Conservation (phyloP, 192 early-diverging fungal species). For the Coemansia sp. region DNA sequence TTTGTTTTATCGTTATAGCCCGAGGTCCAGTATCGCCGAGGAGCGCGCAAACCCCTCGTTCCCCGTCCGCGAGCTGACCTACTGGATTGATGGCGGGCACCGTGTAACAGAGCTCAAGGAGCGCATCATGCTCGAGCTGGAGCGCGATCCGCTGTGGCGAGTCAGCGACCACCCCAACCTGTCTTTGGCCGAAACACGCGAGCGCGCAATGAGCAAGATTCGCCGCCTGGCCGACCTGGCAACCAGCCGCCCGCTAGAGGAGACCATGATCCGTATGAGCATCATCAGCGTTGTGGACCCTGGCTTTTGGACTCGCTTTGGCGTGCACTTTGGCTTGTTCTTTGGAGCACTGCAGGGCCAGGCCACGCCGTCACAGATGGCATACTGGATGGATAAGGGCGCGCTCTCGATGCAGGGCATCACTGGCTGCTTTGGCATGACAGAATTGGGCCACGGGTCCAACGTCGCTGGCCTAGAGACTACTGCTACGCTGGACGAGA, state of each 20-base stretch:
- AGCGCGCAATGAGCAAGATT: slow-evolving; percentile 85
- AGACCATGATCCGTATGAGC: slow-evolving; percentile 78
- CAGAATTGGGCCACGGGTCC: slow-evolving; percentile 88
- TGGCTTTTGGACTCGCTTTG: slow-evolving; percentile 88
- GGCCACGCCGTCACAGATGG: slow-evolving; percentile 81
- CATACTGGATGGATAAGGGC: slow-evolving; percentile 83
- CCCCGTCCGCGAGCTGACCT: slow-evolving; percentile 75
- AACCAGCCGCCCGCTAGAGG: slow-evolving; percentile 66
- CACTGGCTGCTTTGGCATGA: slow-evolving; percentile 93
- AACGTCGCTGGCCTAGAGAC: slow-evolving; percentile 93
- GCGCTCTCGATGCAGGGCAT: slow-evolving; percentile 80
- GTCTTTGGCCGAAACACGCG: slow-evolving; percentile 72
- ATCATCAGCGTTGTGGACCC: slow-evolving; percentile 81
- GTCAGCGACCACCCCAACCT: slow-evolving; percentile 81
- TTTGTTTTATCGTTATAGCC: slow-evolving; percentile 20
- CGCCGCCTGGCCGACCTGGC: slow-evolving; percentile 69
- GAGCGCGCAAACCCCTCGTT: slow-evolving; percentile 80
- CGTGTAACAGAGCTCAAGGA: slow-evolving; percentile 67
- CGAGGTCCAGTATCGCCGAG: slow-evolving; percentile 60
- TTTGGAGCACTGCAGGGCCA: slow-evolving; percentile 83
- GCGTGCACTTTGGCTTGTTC: slow-evolving; percentile 90
- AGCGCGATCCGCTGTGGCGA: slow-evolving; percentile 81
- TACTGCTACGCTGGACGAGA: slow-evolving; percentile 84
- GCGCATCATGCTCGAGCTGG: slow-evolving; percentile 81
- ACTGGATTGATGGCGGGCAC: slow-evolving; percentile 80